Evolutionary conservation across 2,329 filamentous ascomycete genomes (phyloP).

Genomic region (Aspergillus ochraceoroseus): DNA sequence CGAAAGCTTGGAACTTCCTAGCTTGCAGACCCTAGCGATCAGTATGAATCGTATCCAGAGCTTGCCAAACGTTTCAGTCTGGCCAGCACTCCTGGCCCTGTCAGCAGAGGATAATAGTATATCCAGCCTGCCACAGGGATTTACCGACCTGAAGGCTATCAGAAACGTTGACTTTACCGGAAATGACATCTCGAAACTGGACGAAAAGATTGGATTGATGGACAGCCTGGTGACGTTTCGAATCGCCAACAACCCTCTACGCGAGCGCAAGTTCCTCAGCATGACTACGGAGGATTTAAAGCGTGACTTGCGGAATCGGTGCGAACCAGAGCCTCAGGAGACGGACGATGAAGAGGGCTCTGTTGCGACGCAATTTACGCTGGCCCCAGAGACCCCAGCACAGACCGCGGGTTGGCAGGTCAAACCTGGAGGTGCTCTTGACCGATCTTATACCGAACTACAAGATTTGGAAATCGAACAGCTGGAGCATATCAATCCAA

Average conservation of each 20-base stretch:
- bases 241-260: slow-evolving; percentile 81
- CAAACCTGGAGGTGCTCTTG: slow-evolving; percentile 51
- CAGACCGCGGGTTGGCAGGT: slow-evolving; percentile 34
- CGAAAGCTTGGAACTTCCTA: slow-evolving; percentile 59
- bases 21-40: slow-evolving; percentile 67
- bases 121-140: slow-evolving; percentile 67
- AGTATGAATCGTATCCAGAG: slow-evolving; percentile 71
- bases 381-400: slow-evolving; percentile 43
- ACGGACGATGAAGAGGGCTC: slow-evolving; percentile 39
- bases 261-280: slow-evolving; percentile 78
- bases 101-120: slow-evolving; percentile 79
- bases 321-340: slow-evolving; percentile 49
- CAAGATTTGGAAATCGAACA: slow-evolving; percentile 50
- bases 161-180: slow-evolving; percentile 76
- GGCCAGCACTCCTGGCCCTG: slow-evolving; percentile 67
- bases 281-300: slow-evolving; percentile 80
- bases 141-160: slow-evolving; percentile 62
- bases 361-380: slow-evolving; percentile 40
- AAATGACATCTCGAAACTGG: slow-evolving; percentile 73
- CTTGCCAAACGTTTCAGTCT: slow-evolving; percentile 69
- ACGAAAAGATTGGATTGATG: slow-evolving; percentile 75
- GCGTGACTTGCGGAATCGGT: slow-evolving; percentile 60
- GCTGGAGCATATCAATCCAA: slow-evolving; percentile 43
- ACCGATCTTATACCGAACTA: slow-evolving; percentile 64
- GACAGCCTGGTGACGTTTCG: slow-evolving; percentile 67